Evolutionary conservation across 140 eudicot genomes (phyloP), one percentile per base, ranked within the genome.

Genomic region (Cichorium intybus): DNA sequence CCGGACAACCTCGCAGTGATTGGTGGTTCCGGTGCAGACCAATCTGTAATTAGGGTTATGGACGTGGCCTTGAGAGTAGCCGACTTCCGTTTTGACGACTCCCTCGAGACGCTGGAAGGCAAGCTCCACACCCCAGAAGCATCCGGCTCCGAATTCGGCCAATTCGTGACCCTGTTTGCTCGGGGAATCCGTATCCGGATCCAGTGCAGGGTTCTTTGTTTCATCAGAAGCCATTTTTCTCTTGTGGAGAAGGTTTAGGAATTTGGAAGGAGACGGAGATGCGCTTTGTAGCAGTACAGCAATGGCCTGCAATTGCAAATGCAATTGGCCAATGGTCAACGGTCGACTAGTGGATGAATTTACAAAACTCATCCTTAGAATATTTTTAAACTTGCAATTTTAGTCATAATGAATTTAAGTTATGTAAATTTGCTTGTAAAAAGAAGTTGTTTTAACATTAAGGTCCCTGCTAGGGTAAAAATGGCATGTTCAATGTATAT

Each of bases 81-180:
- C 99, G 8, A 93, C 99, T 59, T 93, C 97, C 3, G 97, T 93
- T 65, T 86, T 86, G 53, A 77, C 82, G 4, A 93, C 95, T 2
- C 99, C 99, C 5, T 70, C 66, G n/a, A 88, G 73, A 6, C 99
- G 79, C 83, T 93, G 99, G 69, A 79, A 93, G 0, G 99, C 87
- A 7, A 88, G 75, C 74, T 93, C 99, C 16, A 93, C 94, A 3
- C 99, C 84, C 99, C 97, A 93, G 70, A 93, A 93, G 70, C 99
- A 93, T 18, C 97, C 99, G 6, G 99, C 99, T 4, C 73, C 99
- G 63, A 93, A 88, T 61, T 93, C 87, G 52, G 99, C 99, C 12
- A 93, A 45, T 60, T 84, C 80, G 60, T 79, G 78, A 49, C 84
- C 89, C 78, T 90, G 79, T 8, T 77, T 74, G 7, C 8, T 48